Base-by-base conservation (phyloP, 1,284 basidiomycete genomes). In the Puccinia polysora region DNA sequence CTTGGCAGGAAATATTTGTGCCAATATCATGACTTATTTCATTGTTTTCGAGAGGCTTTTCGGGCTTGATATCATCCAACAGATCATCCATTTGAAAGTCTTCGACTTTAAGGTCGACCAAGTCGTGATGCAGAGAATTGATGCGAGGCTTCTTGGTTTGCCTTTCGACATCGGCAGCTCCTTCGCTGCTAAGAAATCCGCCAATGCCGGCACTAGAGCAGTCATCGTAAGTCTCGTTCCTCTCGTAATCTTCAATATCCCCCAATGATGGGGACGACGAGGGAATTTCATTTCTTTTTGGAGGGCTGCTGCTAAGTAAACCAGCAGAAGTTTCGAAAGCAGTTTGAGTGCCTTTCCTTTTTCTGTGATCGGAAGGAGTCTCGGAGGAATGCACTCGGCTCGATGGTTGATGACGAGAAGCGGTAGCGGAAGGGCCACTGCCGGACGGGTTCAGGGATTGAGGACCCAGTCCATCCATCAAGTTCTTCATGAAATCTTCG, bases 101-200 rank as follows among this genome's bases (percentile, higher is more conserved):
- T 49, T 69, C 67, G 12, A 69, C 67, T 12, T 36, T 56, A 18
- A 69, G 49, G 32, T 56, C 67, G 15, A 60, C 34, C 5, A 69
- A 56, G 34, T 69, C 67, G 25, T 69, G 36, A 15, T 60, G 67
- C 36, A 69, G 55, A 60, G 23, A 34, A 30, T 38, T 40, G 6
- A 69, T 58, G 38, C 67, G 67, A 20, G 68, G 68, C 58, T 70
- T 70, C 34, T 70, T 70, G 32, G 32, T 7, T 28, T 62, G 43
- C 49, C 56, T 20, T 70, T 70, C 68, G 23, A 40, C 49, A 7
- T 36, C 32, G 8, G 60, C 68, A 20, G 43, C 28, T 28, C 40
- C 45, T 50, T 70, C 68, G 49, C 68, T 70, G 20, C 58, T 70
- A 10, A 70, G 56, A 23, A 56, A 45, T n/a, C 68, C 68, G 38